Conservation (phyloP, 192 early-diverging fungal species). For the Dissophora ornata region DNA sequence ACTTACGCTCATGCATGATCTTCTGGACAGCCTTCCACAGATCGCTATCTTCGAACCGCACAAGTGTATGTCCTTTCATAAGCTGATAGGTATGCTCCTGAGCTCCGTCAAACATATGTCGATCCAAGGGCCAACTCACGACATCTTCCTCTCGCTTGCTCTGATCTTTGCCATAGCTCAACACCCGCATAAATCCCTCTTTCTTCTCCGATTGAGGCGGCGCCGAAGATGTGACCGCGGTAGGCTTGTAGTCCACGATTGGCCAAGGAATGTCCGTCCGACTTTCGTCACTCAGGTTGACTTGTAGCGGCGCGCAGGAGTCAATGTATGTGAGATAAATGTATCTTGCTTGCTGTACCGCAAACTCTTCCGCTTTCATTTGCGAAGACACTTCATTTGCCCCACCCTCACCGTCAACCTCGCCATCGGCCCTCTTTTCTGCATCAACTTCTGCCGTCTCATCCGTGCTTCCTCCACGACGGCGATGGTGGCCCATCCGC, state of each 20-base stretch:
- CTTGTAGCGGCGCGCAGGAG: slow-evolving; percentile 70
- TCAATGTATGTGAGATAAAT: slow-evolving; percentile 85
- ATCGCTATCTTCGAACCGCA: slow-evolving; percentile 75
- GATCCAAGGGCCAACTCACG: slow-evolving; percentile 56
- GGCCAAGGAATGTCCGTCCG: slow-evolving; percentile 80
- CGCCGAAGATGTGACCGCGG: neutral
- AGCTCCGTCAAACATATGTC: slow-evolving; percentile 83
- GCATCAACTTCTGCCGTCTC: too few relatives aligned
- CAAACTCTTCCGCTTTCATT: slow-evolving; percentile 16
- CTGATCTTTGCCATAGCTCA: neutral
- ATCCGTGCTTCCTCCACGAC: too few relatives aligned
- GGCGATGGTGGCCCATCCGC: slow-evolving; percentile 3
- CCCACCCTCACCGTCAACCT: neutral
- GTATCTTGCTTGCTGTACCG: slow-evolving; percentile 66
- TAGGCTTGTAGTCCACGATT: slow-evolving; percentile 56
- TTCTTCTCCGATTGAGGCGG: neutral
- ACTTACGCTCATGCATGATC: slow-evolving; percentile 62
- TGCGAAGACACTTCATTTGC: too few relatives aligned
- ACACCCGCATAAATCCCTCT: neutral
- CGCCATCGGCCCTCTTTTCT: neutral
- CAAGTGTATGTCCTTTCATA: slow-evolving; percentile 78
- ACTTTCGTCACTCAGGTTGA: slow-evolving; percentile 79
- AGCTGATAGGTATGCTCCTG: slow-evolving; percentile 81
- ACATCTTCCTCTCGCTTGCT: neutral
- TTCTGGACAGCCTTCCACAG: slow-evolving; percentile 58